Evolutionary conservation across 306 rosid genomes (phyloP).

Genomic region (barrel medic (Medicago truncatula)): DNA sequence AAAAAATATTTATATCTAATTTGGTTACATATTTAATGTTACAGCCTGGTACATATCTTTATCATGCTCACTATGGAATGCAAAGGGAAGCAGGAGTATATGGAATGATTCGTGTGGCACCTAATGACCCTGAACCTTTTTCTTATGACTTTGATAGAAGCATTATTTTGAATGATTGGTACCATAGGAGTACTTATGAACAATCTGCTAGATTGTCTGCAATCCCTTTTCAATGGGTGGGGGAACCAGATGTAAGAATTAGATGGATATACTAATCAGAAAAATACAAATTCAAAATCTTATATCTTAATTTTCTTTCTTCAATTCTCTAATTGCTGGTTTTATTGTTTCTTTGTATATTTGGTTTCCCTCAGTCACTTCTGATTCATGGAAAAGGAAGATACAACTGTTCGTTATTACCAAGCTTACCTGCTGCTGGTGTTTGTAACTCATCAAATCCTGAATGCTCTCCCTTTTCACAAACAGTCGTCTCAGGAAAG

Average conservation of each 20-base stretch:
- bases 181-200: conserved; percentile 67
- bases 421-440: conserved; percentile 38
- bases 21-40: conserved; percentile 9
- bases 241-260: conserved; percentile 73
- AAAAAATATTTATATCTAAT: neutral
- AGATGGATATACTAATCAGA: neutral
- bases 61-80: conserved; percentile 96
- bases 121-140: conserved; percentile 76
- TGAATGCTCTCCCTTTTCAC: conserved; percentile 66
- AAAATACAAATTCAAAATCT: neutral
- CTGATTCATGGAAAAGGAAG: conserved; percentile 84
- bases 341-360: neutral
- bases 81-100: conserved; percentile 85
- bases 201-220: conserved; percentile 74
- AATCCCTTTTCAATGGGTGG: conserved; percentile 58
- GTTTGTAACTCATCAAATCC: conserved; percentile 62
- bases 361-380: conserved; percentile 64
- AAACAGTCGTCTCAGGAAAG: conserved; percentile 66
- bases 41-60: conserved; percentile 83
- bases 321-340: conserved; percentile 8
- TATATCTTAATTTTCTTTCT: neutral
- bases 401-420: conserved; percentile 67
- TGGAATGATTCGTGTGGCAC: conserved; percentile 71
- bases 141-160: conserved; percentile 75
- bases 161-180: conserved; percentile 86